Conservation (phyloP, 1,284 basidiomycete species). For the Microstroma glucosiphilum region DNA sequence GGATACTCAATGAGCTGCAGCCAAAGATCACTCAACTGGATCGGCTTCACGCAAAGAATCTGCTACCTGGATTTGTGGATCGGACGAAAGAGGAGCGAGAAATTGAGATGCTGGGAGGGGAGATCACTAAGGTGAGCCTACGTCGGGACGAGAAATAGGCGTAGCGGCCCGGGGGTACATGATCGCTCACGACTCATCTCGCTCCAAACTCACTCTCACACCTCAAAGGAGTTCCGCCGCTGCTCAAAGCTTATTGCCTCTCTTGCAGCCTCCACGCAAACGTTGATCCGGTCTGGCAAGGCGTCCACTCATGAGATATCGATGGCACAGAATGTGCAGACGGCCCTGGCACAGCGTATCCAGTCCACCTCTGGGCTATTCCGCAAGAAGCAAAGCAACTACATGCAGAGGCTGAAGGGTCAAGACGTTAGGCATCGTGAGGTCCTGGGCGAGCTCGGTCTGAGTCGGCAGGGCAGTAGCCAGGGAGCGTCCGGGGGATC, state of each 20-base stretch:
- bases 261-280: constrained; percentile 49
- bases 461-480: constrained; percentile 9
- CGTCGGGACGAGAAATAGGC: neutral
- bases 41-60: constrained; percentile 89
- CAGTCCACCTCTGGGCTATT: constrained; percentile 90
- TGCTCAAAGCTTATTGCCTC: constrained; percentile 31
- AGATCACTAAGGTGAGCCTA: constrained; percentile 62
- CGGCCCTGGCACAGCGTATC: constrained; percentile 84
- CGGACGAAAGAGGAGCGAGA: constrained; percentile 85
- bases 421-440: constrained; percentile 39
- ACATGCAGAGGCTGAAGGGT: constrained; percentile 81
- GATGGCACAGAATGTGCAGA: constrained; percentile 88
- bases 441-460: constrained; percentile 19
- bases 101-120: constrained; percentile 76
- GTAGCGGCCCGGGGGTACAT: too few species aligned
- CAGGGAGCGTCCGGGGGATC: neutral
- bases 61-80: constrained; percentile 91
- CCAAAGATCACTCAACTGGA: constrained; percentile 62
- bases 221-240: constrained; percentile 30
- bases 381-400: constrained; percentile 92
- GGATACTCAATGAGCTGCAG: constrained; percentile 23
- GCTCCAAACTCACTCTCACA: neutral
- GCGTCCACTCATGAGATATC: constrained; percentile 33
- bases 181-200: too few species aligned
- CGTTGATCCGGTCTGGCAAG: constrained; percentile 56